Evolutionary conservation across 345 rosid species (phyloP), one percentile per base, ranked within the genome.

Genomic region (Hirschfeldia incana): DNA sequence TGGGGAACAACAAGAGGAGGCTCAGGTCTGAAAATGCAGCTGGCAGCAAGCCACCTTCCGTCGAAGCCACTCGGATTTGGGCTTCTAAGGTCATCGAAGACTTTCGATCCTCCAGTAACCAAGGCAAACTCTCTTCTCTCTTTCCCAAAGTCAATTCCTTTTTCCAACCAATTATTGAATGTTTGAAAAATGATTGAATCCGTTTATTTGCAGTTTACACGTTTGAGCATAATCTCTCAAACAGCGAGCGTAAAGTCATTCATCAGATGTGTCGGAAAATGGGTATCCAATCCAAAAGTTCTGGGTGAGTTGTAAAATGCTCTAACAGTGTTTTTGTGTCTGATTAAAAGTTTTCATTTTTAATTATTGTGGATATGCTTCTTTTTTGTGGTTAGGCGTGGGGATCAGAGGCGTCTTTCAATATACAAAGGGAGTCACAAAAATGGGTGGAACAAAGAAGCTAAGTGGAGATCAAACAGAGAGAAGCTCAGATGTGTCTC

Each of bases 251-350:
- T 12, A 95, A 88, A 46, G 76, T 88, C 10, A 94, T 92, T 44
- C 97, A 94, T 83, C 80, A 76, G 77, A 78, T 86, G 63, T 87
- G 91, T 85, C 80, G 80, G 83, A 91, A 90, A 85, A 83, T 92
- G 97, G 98, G 97, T 57, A 63, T 94, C 85, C 85, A 42, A 63
- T 94, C 98, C 62, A 91, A 89, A 83, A 94, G 97, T 76, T 76
- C 76, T 0, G 98, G 98, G 98, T 94, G 80, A 46, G 53, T 0
- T 62, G 59, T 53, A 21, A 0, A 21, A 21, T 36, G 13, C 36
- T 62, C 37, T 13, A 37, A 46, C 2, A 13, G 8, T 51, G 21
- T 51, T 51, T 51, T 51, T 51, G 58, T 8, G 58, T 51, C 8
- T 51, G 8, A 51, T 5, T 5, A n/a, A 46, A 49, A 51, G 58